Evolutionary conservation across 2,329 filamentous ascomycete genomes (phyloP).

Genomic region (Microdochium bolleyi): DNA sequence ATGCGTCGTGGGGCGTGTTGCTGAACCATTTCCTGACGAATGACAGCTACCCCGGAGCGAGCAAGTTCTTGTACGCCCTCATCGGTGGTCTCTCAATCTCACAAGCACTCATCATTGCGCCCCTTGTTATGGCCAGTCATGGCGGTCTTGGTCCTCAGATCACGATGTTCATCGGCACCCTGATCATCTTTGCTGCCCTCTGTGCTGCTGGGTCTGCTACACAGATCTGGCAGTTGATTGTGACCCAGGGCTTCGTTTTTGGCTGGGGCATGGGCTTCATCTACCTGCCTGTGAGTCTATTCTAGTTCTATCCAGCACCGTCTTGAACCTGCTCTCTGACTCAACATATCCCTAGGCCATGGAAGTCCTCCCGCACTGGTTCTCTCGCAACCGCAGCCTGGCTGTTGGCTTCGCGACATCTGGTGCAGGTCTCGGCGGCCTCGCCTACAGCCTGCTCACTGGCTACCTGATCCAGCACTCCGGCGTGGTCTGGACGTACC

Average conservation of each 20-base stretch:
- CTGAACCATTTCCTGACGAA: conserved; percentile 46
- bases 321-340: too few relatives aligned
- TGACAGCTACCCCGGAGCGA: conserved; percentile 40
- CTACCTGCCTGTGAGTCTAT: conserved; percentile 45
- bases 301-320: too few relatives aligned
- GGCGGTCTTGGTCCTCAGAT: conserved; percentile 19
- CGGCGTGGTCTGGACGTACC: conserved; percentile 52
- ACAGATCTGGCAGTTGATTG: conserved; percentile 51
- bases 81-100: conserved; percentile 50
- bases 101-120: conserved; percentile 28
- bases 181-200: conserved; percentile 41
- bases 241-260: conserved; percentile 51
- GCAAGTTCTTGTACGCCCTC: conserved; percentile 48
- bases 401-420: conserved; percentile 52
- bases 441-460: conserved; percentile 49
- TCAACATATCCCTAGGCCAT: conserved; percentile 7
- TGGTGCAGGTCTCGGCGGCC: conserved; percentile 50
- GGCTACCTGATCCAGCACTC: conserved; percentile 48
- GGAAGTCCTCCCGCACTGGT: conserved; percentile 52
- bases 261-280: conserved; percentile 54
- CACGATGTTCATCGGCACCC: conserved; percentile 41
- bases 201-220: conserved; percentile 44
- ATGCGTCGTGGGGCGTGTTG: conserved; percentile 42
- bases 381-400: conserved; percentile 45
- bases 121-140: conserved; percentile 22